Percentiles rank a stretch among this genome's conserved stretches.
Conservation (phyloP, 176 grass and related monocot species). For the Bothriochloa decipiens region DNA sequence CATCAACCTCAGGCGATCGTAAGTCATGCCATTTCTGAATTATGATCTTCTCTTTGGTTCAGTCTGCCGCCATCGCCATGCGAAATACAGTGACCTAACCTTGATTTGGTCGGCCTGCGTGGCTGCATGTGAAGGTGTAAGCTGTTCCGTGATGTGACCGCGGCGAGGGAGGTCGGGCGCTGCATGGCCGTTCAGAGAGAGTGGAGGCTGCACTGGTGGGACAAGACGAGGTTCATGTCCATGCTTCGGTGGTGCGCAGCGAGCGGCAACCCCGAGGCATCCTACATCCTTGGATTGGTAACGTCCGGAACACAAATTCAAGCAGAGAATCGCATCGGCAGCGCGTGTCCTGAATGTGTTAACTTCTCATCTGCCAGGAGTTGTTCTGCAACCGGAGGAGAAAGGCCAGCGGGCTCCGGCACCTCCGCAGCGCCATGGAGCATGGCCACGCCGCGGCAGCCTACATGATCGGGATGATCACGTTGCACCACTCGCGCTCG, state of each 20-base stretch:
- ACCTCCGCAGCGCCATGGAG: conserved; percentile 40
- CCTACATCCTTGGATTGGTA: conserved; percentile 56
- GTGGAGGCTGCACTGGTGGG: conserved; percentile 54
- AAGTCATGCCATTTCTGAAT: conserved; percentile 8
- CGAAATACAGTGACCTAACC: neutral
- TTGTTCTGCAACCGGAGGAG: conserved; percentile 42
- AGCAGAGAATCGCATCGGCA: neutral
- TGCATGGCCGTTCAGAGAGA: conserved; percentile 52
- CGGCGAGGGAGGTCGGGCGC: conserved; percentile 38
- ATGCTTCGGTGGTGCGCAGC: conserved; percentile 43
- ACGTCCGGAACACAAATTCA: neutral
- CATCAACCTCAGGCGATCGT: conserved; percentile 47
- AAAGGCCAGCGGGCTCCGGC: conserved; percentile 25
- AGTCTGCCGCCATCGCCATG: neutral
- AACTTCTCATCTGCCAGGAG: conserved; percentile 30
- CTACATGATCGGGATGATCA: conserved; percentile 48
- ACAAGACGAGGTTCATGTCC: conserved; percentile 42
- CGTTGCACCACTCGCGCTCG: conserved; percentile 12
- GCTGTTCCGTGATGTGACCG: conserved; percentile 40
- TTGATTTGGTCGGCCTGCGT: neutral
- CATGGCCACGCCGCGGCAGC: conserved; percentile 25
- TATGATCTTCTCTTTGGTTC: neutral
- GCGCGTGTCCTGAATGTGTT: neutral
- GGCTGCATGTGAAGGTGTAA: conserved; percentile 32
- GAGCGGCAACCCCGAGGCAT: conserved; percentile 44